A percentile compares a stretch with the other conserved stretches of the same genome.
Conservation (phyloP, 2,329 filamentous ascomycete genomes). For the Fusarium foetens region DNA sequence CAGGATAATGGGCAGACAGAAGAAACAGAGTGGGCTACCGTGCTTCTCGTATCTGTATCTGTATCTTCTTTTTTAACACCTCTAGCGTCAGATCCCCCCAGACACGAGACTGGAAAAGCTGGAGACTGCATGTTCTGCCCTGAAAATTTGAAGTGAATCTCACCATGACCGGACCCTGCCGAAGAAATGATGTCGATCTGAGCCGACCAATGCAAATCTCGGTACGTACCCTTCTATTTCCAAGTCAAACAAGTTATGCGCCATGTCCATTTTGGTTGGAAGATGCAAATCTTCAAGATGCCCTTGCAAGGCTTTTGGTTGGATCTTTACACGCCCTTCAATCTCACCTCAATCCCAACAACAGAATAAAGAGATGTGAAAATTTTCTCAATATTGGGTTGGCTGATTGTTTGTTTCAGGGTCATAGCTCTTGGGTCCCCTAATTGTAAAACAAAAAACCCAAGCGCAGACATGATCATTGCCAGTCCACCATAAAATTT, state of each 20-base stretch:
- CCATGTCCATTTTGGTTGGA: slow-evolving; percentile 17
- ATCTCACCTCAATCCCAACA: slow-evolving; percentile 14
- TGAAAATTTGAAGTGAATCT: not conserved
- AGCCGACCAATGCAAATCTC: slow-evolving; percentile 18
- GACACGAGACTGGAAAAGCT: slow-evolving; percentile 9
- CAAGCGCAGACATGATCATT: not conserved
- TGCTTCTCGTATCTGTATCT: slow-evolving; percentile 4
- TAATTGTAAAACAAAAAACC: slow-evolving; percentile 2
- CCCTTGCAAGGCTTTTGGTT: slow-evolving; percentile 11
- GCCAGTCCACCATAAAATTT: slow-evolving; percentile 29
- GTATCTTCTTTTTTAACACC: not conserved
- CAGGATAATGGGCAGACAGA: slow-evolving; percentile 18
- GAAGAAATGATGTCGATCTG: slow-evolving; percentile 43
- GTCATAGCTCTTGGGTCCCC: slow-evolving; percentile 8
- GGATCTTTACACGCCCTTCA: slow-evolving; percentile 20
- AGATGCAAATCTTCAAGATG: slow-evolving; percentile 3
- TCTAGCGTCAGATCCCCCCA: slow-evolving; percentile 12
- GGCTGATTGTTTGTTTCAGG: slow-evolving; percentile 15
- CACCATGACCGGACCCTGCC: slow-evolving; percentile 39
- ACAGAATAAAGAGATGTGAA: not conserved
- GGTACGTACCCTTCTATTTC: slow-evolving; percentile 8
- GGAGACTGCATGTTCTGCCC: slow-evolving; percentile 16
- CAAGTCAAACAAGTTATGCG: slow-evolving; percentile 10
- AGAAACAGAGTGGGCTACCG: not conserved
- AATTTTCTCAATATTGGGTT: not conserved